A percentile compares a stretch with the other conserved stretches of the same genome.
Evolutionary conservation across 257 asterid species (phyloP).

Genomic region (Solanum sejunctum): DNA sequence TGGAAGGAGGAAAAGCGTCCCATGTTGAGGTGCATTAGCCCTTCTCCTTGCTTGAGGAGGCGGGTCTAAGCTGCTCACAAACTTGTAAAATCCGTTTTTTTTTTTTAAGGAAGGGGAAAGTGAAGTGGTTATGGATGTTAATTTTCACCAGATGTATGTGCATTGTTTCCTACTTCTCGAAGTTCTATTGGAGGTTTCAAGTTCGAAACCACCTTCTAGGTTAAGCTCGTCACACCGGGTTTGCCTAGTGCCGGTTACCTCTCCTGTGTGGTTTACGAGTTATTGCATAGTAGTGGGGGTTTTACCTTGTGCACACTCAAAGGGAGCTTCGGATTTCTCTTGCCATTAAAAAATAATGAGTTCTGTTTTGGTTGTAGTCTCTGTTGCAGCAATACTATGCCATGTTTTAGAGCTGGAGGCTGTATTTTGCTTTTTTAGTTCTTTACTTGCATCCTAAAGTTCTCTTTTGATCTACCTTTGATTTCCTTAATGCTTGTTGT

Average conservation of each 20-base stretch:
- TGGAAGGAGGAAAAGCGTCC: not conserved
- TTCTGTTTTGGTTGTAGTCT: not conserved
- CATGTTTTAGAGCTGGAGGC: not conserved
- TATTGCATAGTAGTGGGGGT: too few relatives aligned
- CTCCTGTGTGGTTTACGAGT: too few relatives aligned
- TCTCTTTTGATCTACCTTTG: not conserved
- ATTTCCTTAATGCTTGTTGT: not conserved
- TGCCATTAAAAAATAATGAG: too few relatives aligned
- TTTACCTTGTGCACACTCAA: too few relatives aligned
- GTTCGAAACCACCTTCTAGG: too few relatives aligned
- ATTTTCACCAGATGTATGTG: constrained; percentile 1
- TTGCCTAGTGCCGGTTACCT: too few relatives aligned
- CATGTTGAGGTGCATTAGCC: not conserved
- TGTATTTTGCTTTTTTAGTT: not conserved
- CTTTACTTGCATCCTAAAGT: not conserved
- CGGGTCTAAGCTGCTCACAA: not conserved
- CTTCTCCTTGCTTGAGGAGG: not conserved
- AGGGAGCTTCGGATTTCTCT: too few relatives aligned
- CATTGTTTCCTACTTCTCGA: not conserved
- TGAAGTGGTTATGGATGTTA: not conserved
- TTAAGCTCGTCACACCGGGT: too few relatives aligned
- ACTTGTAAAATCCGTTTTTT: not conserved
- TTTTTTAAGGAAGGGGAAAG: not conserved
- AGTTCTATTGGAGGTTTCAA: not conserved
- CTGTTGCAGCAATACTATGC: not conserved